Conservation (phyloP, 2,329 filamentous ascomycete genomes). For the Claviceps sp. region DNA sequence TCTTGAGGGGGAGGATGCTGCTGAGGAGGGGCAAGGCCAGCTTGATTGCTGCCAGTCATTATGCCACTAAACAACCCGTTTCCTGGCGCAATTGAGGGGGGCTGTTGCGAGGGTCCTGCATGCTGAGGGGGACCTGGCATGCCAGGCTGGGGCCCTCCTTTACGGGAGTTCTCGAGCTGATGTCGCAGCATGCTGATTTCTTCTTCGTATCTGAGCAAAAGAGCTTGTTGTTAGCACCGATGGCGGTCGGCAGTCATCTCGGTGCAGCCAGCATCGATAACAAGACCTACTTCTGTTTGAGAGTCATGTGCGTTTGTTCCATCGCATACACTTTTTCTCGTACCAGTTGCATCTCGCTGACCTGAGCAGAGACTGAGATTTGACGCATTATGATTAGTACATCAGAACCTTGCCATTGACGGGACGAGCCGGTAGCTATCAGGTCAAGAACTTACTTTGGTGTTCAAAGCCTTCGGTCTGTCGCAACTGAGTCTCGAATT, state of each 20-base stretch:
- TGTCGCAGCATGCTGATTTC: constrained; percentile 75
- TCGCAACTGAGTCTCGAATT: constrained; percentile 77
- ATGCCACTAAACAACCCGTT: constrained; percentile 91
- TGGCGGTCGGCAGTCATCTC: constrained; percentile 2
- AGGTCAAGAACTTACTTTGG: constrained; percentile 55
- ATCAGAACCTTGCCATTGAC: background rate
- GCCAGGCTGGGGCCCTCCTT: constrained; percentile 40
- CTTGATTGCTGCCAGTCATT: constrained; percentile 80
- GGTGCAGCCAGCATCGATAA: background rate
- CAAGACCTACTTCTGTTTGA: constrained; percentile 74
- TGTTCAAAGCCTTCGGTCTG: constrained; percentile 81
- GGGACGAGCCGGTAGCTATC: background rate
- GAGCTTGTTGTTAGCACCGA: constrained; percentile 4
- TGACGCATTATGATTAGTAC: background rate
- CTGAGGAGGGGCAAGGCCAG: constrained; percentile 68
- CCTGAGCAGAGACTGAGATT: constrained; percentile 65
- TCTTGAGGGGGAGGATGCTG: constrained; percentile 52
- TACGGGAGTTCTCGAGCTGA: constrained; percentile 68
- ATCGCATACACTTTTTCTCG: constrained; percentile 86
- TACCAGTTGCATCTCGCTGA: constrained; percentile 91
- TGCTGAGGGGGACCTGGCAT: constrained; percentile 62
- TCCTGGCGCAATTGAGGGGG: constrained; percentile 79
- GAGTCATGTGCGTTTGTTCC: constrained; percentile 74
- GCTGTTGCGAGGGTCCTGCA: constrained; percentile 66
- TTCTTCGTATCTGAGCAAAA: constrained; percentile 68